phyloP scores from a whole-genome alignment of 2,329 filamentous ascomycete genomes.

The Rhinocladiella mackenziei region DNA sequence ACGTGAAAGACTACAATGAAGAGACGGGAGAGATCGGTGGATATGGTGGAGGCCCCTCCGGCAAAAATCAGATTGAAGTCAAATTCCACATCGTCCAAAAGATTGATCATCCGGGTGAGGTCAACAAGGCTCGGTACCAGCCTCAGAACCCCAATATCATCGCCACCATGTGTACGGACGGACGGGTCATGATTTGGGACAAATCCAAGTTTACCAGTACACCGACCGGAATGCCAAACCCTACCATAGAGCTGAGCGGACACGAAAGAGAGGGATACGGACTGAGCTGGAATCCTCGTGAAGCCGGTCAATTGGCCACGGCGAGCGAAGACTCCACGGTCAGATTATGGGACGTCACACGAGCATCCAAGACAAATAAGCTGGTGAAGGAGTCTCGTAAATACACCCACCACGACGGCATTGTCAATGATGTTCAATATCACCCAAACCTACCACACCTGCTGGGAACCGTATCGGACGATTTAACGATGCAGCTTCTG shows the following conservation, averaged over 20 bases:
- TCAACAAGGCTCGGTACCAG: constrained; percentile 98
- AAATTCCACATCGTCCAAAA: constrained; percentile 91
- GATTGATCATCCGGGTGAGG: constrained; percentile 92
- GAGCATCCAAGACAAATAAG: constrained; percentile 65
- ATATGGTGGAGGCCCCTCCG: constrained; percentile 66
- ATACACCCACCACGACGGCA: constrained; percentile 82
- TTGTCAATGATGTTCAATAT: constrained; percentile 96
- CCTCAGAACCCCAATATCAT: constrained; percentile 97
- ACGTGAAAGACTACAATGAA: constrained; percentile 83
- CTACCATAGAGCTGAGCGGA: constrained; percentile 79
- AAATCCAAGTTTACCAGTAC: constrained; percentile 84
- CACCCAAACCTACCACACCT: constrained; percentile 80
- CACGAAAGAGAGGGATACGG: constrained; percentile 89
- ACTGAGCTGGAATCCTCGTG: constrained; percentile 84
- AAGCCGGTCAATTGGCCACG: constrained; percentile 75
- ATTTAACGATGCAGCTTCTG: constrained; percentile 86
- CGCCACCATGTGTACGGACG: constrained; percentile 84
- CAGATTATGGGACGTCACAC: constrained; percentile 84
- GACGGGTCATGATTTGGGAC: constrained; percentile 88
- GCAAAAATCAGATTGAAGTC: constrained; percentile 65
- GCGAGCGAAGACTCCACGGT: constrained; percentile 92
- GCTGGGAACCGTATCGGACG: constrained; percentile 91
- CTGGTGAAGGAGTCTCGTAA: constrained; percentile 66
- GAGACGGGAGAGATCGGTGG: constrained; percentile 90
- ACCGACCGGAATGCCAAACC: constrained; percentile 69